Percentiles rank a stretch among this genome's conserved stretches.
phyloP scores from a whole-genome alignment of 768 basidiomycete genomes.

The Cyclocybe aegerita region DNA sequence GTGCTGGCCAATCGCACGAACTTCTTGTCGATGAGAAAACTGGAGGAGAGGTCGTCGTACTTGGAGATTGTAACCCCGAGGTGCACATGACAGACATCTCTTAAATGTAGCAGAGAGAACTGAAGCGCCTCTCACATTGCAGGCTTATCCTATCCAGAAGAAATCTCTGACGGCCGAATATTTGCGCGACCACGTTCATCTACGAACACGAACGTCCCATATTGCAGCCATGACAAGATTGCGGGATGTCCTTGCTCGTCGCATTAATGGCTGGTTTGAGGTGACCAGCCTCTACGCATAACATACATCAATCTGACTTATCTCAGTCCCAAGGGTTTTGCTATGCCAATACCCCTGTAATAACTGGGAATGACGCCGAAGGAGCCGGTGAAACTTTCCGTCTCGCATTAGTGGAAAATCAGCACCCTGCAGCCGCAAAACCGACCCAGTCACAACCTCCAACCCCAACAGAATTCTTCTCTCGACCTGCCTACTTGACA shows the following conservation, averaged over 20 bases:
- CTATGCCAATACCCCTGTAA: constrained; percentile 80
- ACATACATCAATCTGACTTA: background rate
- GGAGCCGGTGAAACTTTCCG: constrained; percentile 93
- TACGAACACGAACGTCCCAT: constrained; percentile 78
- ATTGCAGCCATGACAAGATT: constrained; percentile 77
- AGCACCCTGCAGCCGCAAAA: constrained; percentile 26
- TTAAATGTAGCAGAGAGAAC: background rate
- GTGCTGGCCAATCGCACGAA: constrained; percentile 47
- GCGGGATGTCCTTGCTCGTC: constrained; percentile 54
- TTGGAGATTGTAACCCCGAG: constrained; percentile 49
- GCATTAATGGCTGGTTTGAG: constrained; percentile 70
- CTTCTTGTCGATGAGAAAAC: constrained; percentile 38
- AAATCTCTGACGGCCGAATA: constrained; percentile 77
- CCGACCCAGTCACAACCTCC: constrained; percentile 16
- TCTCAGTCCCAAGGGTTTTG: constrained; percentile 73
- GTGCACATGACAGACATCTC: constrained; percentile 21
- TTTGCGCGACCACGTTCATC: constrained; percentile 81
- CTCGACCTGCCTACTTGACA: constrained; percentile 77
- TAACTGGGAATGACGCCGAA: constrained; percentile 93
- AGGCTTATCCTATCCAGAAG: constrained; percentile 94
- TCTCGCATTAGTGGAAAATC: constrained; percentile 42
- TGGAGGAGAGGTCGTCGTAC: constrained; percentile 32
- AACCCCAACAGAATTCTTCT: constrained; percentile 62
- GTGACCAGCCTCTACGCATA: constrained; percentile 31
- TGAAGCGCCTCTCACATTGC: background rate